Base-by-base conservation (phyloP, 2,329 filamentous ascomycete species). In the Xylariomycetidae sp. region DNA sequence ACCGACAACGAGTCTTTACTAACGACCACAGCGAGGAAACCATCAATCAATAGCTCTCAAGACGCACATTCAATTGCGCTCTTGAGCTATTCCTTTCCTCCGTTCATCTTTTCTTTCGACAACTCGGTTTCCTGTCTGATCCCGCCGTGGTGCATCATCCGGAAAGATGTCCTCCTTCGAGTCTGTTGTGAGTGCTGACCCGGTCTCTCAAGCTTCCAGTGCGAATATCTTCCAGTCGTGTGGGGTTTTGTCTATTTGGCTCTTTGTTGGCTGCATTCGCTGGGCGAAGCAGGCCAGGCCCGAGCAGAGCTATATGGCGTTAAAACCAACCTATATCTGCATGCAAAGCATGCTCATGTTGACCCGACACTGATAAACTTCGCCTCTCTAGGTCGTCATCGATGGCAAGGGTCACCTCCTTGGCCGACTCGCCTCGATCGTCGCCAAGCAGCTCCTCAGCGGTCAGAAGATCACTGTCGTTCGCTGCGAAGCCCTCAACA, bases 381-480 rank as follows among this genome's bases (percentile, higher is more conserved):
- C 36, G 54, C 22, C 15, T 36, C 46, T 40, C 49, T 56, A 95
- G 88, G 83, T 96, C 77, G 86, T 96, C 77, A 94, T 98, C 69
- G 92, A 98, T 83, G 92, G 89, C 87, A 98, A 98, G 84, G 92
- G 92, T 74, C 92, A 98, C 76, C 85, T 98, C 69, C 88, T 98
- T 72, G 92, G 92, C 79, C 90, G 92, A 71, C 83, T 98, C 69
- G 90, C 90, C 75, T 88, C 82, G 69, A 95, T 88, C 66, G 88
- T 97, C 64, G 90, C 90, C 69, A 97, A 97, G 85, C 90, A 97
- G 80, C 83, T 97, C 64, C 86, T 97, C 60, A 94, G 83, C 72
- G 90, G 90, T 68, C 90, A 97, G 79, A 97, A 97, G 85, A 94
- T 98, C 67, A 90, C 97, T 62, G 77, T 98, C 59, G 92, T 98